Conservation (phyloP, 2,329 filamentous ascomycete genomes). For the Didymella arachidicola region DNA sequence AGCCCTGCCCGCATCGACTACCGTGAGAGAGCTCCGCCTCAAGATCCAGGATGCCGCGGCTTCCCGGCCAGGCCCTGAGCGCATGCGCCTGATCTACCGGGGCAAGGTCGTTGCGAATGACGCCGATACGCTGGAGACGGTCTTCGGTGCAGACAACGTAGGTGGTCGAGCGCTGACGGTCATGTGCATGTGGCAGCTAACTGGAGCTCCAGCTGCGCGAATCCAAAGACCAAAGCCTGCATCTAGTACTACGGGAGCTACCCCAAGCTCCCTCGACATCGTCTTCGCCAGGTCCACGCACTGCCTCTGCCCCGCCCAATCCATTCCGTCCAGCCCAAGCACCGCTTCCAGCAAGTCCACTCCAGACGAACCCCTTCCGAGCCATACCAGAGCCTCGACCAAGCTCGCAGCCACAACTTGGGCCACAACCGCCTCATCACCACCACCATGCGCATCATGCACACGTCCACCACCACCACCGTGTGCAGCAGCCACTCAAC, state of each 20-base stretch:
- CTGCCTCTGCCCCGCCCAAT: slow-evolving; percentile 51
- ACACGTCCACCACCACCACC: slow-evolving; percentile 28
- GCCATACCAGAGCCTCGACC: slow-evolving; percentile 34
- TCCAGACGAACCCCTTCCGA: slow-evolving; percentile 46
- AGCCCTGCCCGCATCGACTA: slow-evolving; percentile 50
- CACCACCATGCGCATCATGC: slow-evolving; percentile 25
- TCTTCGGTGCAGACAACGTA: slow-evolving; percentile 62
- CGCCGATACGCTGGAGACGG: slow-evolving; percentile 56
- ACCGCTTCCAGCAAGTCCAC: slow-evolving; percentile 27
- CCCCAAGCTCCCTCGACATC: slow-evolving; percentile 21
- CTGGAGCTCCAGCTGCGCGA: slow-evolving; percentile 42
- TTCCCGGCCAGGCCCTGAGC: slow-evolving; percentile 45
- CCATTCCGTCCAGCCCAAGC: slow-evolving; percentile 37
- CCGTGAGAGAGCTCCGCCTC: slow-evolving; percentile 61
- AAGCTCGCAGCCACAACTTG: slow-evolving; percentile 36
- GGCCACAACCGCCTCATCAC: slow-evolving; percentile 19
- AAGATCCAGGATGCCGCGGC: slow-evolving; percentile 61
- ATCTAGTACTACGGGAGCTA: slow-evolving; percentile 50
- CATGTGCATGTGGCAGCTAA: slow-evolving; percentile 18
- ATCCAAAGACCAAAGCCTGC: slow-evolving; percentile 48
- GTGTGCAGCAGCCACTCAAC: slow-evolving; percentile 29
- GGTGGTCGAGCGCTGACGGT: slow-evolving; percentile 30
- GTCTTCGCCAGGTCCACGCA: slow-evolving; percentile 33
- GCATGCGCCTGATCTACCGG: slow-evolving; percentile 66
- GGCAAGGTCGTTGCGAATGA: slow-evolving; percentile 62